Percentiles rank a stretch among this genome's conserved stretches.
These are phyloP conservation scores for Colletotrichum phormii DNA, from an alignment of 2,329 filamentous ascomycete genomes.

Conservation along the genomic window DNA sequence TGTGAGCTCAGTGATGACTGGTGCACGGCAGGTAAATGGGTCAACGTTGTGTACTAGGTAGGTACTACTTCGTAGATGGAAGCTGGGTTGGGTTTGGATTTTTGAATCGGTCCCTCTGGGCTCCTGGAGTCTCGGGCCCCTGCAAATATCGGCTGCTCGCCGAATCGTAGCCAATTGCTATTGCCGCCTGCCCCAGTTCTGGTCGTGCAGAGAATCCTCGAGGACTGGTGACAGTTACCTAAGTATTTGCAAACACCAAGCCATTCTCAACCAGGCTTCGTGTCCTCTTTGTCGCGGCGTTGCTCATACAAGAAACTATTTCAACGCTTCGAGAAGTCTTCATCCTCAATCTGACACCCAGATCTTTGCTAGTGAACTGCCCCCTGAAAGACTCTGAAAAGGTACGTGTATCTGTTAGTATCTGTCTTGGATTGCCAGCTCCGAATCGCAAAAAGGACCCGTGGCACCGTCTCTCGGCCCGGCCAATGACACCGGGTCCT, in stretches of 20 bases:
- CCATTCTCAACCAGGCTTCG: neutral
- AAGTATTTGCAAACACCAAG: neutral
- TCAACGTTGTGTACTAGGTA: neutral
- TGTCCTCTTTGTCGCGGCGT: neutral
- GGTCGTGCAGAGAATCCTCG: neutral
- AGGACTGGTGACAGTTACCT: neutral
- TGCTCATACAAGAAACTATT: too few relatives aligned
- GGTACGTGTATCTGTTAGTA: neutral
- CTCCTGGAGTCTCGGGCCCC: neutral
- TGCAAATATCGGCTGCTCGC: constrained; percentile 7
- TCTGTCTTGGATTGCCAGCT: neutral
- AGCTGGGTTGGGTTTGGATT: neutral
- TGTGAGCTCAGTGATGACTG: neutral
- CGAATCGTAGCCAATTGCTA: neutral
- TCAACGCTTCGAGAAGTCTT: too few relatives aligned
- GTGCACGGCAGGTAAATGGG: neutral
- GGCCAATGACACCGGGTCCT: constrained; percentile 30
- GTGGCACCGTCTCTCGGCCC: constrained; percentile 11
- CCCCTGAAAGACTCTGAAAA: neutral
- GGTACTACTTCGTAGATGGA: neutral
- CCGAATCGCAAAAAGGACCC: neutral
- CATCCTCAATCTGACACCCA: too few relatives aligned
- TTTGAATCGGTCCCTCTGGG: neutral
- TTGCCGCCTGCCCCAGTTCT: neutral
- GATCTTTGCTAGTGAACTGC: too few relatives aligned